phyloP scores from a whole-genome alignment of 2,329 filamentous ascomycete genomes.

The Fusarium acutatum region DNA sequence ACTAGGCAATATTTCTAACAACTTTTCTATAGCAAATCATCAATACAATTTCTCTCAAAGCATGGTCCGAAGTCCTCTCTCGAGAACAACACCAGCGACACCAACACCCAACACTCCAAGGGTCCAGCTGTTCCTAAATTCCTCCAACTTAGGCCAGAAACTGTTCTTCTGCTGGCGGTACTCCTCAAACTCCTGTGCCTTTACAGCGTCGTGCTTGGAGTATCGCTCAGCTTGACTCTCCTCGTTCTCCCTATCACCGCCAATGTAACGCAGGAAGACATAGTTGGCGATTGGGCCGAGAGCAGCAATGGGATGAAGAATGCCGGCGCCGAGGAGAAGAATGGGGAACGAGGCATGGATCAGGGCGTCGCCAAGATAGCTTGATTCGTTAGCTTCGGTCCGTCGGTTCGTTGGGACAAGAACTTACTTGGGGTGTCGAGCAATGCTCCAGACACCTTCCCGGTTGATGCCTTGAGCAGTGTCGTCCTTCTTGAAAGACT shows the following conservation, averaged over 20 bases:
- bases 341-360: conserved; percentile 11
- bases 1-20: not conserved
- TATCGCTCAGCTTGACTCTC: conserved; percentile 4
- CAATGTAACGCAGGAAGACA: conserved; percentile 1
- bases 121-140: not conserved
- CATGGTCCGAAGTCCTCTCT: not conserved
- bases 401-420: rapidly evolving
- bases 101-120: not conserved
- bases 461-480: not conserved
- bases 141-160: conserved; percentile 10
- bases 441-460: conserved; percentile 14
- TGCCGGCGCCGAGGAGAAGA: not conserved
- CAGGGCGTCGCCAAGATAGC: conserved; percentile 5
- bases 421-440: conserved; percentile 22
- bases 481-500: conserved; percentile 4
- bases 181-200: not conserved
- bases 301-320: not conserved
- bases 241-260: conserved; percentile 9
- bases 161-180: conserved; percentile 14
- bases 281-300: conserved; percentile 10
- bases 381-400: not conserved
- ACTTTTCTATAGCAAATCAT: too few relatives aligned
- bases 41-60: too few relatives aligned
- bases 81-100: not conserved
- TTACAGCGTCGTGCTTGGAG: not conserved